Percentiles rank a stretch among this genome's conserved stretches.
Evolutionary conservation across 208 protist genomes (phyloP).

Genomic region (Leishmania lainsoni): DNA sequence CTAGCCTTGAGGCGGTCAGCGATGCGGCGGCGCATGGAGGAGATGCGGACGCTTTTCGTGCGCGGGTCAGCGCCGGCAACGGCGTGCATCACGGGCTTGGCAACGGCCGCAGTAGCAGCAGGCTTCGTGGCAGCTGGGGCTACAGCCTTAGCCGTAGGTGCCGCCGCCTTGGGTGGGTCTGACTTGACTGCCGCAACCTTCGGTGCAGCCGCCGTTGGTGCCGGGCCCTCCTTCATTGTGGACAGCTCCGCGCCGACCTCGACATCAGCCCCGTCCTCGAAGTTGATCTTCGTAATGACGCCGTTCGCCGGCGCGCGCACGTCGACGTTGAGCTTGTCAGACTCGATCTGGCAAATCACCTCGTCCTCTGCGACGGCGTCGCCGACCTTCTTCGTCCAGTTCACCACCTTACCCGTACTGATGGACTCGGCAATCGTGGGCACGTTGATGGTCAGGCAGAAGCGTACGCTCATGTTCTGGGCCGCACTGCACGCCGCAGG

Average conservation of each 20-base stretch:
- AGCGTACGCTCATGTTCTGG: constrained; percentile 67
- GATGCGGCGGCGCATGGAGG: constrained; percentile 95
- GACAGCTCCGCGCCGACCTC: constrained; percentile 90
- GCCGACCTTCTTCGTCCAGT: constrained; percentile 95
- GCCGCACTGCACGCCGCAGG: constrained; percentile 30
- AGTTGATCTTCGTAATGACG: constrained; percentile 92
- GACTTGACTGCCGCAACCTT: constrained; percentile 19
- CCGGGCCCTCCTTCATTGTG: constrained; percentile 86
- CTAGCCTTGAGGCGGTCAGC: constrained; percentile 98
- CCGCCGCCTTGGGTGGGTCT: constrained; percentile 39
- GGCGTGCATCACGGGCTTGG: constrained; percentile 31
- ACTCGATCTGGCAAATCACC: constrained; percentile 97
- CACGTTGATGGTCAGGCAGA: constrained; percentile 92
- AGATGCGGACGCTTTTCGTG: constrained; percentile 90
- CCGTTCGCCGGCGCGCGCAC: constrained; percentile 93
- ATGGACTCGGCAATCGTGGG: constrained; percentile 98
- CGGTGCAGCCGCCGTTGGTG: constrained; percentile 17
- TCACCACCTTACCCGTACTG: constrained; percentile 95
- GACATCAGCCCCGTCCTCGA: constrained; percentile 88
- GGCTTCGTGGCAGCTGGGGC: constrained; percentile 25
- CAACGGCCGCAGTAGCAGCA: constrained; percentile 33
- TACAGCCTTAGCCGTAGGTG: constrained; percentile 11
- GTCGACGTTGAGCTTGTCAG: constrained; percentile 98
- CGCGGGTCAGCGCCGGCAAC: constrained; percentile 69
- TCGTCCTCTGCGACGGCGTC: constrained; percentile 97